Evolutionary conservation across 805 yeast genomes (phyloP).

Genomic region (Teunomyces funiuensis): DNA sequence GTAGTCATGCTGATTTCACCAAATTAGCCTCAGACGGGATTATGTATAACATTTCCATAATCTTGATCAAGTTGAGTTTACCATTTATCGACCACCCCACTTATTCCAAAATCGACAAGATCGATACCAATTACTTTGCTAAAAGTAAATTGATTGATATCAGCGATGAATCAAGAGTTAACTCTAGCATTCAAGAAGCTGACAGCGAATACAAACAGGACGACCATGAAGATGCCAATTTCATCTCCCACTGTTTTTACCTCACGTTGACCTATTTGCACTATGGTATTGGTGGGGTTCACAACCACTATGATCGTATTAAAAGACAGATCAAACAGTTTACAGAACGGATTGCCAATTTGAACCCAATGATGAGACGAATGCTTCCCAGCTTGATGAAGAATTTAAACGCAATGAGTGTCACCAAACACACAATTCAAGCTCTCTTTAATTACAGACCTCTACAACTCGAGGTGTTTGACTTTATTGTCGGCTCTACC

Average conservation of each 20-base stretch:
- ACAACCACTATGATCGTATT: conserved; percentile 54
- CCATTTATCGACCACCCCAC: conserved; percentile 74
- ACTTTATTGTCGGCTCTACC: conserved; percentile 73
- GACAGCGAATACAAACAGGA: conserved; percentile 51
- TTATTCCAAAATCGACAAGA: conserved; percentile 69
- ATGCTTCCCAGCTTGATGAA: conserved; percentile 52
- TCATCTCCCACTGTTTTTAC: conserved; percentile 89
- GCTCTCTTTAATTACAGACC: conserved; percentile 59
- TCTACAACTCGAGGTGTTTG: conserved; percentile 67
- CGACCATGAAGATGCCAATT: conserved; percentile 52
- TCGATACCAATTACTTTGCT: conserved; percentile 68
- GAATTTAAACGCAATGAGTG: conserved; percentile 33
- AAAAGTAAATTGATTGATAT: conserved; percentile 58
- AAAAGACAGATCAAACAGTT: conserved; percentile 48
- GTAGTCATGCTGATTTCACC: conserved; percentile 71
- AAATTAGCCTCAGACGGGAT: conserved; percentile 76
- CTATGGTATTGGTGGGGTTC: conserved; percentile 84
- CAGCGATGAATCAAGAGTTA: conserved; percentile 77
- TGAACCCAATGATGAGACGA: conserved; percentile 27
- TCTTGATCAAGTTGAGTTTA: conserved; percentile 69
- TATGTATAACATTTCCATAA: conserved; percentile 70
- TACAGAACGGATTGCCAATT: conserved; percentile 47
- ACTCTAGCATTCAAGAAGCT: conserved; percentile 72
- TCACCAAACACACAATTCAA: conserved; percentile 57
- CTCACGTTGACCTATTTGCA: conserved; percentile 76